Conservation (phyloP, 1,284 basidiomycete genomes). For the Farysia itapuensis region DNA sequence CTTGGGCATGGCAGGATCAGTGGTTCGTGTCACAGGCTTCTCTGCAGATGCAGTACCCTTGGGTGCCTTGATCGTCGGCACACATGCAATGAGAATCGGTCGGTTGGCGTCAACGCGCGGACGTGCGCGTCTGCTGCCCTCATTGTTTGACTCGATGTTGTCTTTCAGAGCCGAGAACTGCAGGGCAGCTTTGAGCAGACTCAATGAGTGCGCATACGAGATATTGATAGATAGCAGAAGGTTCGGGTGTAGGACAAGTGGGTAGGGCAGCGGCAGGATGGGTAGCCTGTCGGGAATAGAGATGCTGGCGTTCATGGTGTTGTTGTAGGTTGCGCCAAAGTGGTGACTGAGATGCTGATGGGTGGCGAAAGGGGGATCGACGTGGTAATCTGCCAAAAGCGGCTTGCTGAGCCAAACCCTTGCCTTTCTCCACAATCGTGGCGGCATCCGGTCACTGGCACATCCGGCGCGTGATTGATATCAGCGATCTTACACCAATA, state of each 20-base stretch:
- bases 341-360: not conserved
- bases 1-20: slow-evolving; percentile 25
- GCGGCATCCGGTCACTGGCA: too few relatives aligned
- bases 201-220: slow-evolving; percentile 51
- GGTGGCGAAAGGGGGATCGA: too few relatives aligned
- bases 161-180: slow-evolving; percentile 33
- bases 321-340: too few relatives aligned
- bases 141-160: slow-evolving; percentile 22
- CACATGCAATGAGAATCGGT: slow-evolving; percentile 51
- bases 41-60: slow-evolving; percentile 33
- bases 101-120: slow-evolving; percentile 25
- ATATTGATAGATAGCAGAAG: slow-evolving; percentile 55
- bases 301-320: slow-evolving; percentile 33
- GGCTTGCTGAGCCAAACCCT: too few relatives aligned
- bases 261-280: slow-evolving; percentile 54
- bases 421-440: too few relatives aligned
- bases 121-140: slow-evolving; percentile 4
- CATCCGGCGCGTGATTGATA: too few relatives aligned
- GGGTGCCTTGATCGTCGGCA: slow-evolving; percentile 42
- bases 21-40: slow-evolving; percentile 24
- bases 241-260: slow-evolving; percentile 54
- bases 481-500: too few relatives aligned
- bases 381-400: too few relatives aligned
- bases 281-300: slow-evolving; percentile 49
- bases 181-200: slow-evolving; percentile 57